A percentile compares a stretch with the other conserved stretches of the same genome.
Evolutionary conservation across 2,329 filamentous ascomycete genomes (phyloP).

Genomic region (Harringtonia lauricola): DNA sequence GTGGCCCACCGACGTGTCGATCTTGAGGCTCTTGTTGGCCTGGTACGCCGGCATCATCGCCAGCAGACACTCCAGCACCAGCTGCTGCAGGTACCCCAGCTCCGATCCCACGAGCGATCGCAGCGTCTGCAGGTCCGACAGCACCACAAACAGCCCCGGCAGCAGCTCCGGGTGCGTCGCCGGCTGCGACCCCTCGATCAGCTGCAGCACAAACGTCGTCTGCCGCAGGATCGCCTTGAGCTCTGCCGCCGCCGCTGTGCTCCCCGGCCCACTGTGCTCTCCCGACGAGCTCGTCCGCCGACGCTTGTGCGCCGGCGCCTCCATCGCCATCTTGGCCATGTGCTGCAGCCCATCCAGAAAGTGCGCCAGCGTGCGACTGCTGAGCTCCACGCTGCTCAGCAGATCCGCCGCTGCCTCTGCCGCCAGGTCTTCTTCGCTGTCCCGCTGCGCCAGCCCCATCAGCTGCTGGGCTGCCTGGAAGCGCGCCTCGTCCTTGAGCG

Average conservation of each 20-base stretch:
- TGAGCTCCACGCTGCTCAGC: slow-evolving; percentile 61
- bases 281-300: slow-evolving; percentile 53
- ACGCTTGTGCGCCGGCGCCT: slow-evolving; percentile 65
- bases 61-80: slow-evolving; percentile 71
- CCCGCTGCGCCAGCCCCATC: slow-evolving; percentile 46
- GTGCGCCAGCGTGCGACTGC: slow-evolving; percentile 57
- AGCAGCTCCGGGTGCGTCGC: slow-evolving; percentile 67
- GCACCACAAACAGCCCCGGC: slow-evolving; percentile 66
- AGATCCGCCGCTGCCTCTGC: slow-evolving; percentile 58
- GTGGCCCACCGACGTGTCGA: slow-evolving; percentile 71
- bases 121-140: slow-evolving; percentile 82
- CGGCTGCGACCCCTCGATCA: slow-evolving; percentile 72
- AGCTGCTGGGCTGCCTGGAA: slow-evolving; percentile 49
- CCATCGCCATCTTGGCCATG: slow-evolving; percentile 59
- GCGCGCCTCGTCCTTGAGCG: slow-evolving; percentile 54
- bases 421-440: slow-evolving; percentile 23
- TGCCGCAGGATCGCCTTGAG: slow-evolving; percentile 59
- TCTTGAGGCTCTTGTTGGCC: slow-evolving; percentile 44
- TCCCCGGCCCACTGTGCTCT: slow-evolving; percentile 13
- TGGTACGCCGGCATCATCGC: slow-evolving; percentile 75
- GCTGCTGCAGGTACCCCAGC: slow-evolving; percentile 78
- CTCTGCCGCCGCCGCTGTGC: slow-evolving; percentile 37
- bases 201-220: slow-evolving; percentile 77
- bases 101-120: slow-evolving; percentile 73
- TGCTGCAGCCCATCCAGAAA: slow-evolving; percentile 68